Base-by-base conservation (phyloP, 257 asterid species). In the Solanum chmielewskii region DNA sequence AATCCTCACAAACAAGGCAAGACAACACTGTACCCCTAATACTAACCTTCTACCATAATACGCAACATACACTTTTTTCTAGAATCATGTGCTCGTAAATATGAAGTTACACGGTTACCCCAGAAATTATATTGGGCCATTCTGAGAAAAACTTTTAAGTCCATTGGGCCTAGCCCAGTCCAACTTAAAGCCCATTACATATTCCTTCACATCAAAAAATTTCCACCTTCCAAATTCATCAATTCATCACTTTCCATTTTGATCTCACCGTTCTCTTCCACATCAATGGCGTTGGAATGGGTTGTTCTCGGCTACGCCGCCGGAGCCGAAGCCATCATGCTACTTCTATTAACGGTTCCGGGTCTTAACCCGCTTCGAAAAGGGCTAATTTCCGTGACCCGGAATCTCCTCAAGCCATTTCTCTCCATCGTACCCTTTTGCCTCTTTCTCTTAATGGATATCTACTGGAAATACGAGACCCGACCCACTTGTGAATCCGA, bases 391-490 rank as follows among this genome's bases (percentile, higher is more conserved):
- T 87, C 88, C 76, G 98, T 93, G 64, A 94, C 94, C 78, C 94
- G 94, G 33, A 88, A 89, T 89, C 93, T 94, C n/a, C 93, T 95
- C 81, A 95, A 92, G 88, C 97, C 98, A 29, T 90, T 95, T 86
- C 92, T 94, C 56, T 94, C 98, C 16, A 78, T 95, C 5, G 94
- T 94, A 2, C 98, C 98, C 83, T 95, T 95, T 83, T 93, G 98
- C 68, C 93, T 95, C 82, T 95, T 95, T 91, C 94, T 95, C 13
- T 56, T 95, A 7, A 90, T 91, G 93, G 97, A 95, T 83, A 95
- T 95, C 68, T 95, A 94, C 95, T 95, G 97, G 97, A 95, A 95
- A 88, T 95, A 94, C 91, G 98, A 95, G 92, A 90, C 71, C 86
- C 93, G 95, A 1, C 96, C 96, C 70, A 89, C 85, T 21, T 95